Evolutionary conservation across 352 stramenopile species (phyloP).

Genomic region (Phytophthora hibernalis): DNA sequence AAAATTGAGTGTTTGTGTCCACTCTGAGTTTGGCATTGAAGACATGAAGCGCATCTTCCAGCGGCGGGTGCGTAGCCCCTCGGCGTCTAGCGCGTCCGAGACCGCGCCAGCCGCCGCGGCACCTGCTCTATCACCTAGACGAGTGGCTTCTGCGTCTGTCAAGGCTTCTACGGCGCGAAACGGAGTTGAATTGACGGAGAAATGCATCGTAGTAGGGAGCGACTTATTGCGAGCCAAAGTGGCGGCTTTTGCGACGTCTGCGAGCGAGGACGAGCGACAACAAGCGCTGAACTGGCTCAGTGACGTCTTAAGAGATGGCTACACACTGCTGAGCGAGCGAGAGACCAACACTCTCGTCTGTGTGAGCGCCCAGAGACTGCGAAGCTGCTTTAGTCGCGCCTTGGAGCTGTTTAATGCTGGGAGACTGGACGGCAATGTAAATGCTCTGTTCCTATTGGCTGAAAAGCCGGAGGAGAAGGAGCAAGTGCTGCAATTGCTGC

Average conservation of each 20-base stretch:
- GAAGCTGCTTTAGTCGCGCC: slow-evolving; percentile 33
- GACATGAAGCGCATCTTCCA: slow-evolving; percentile 70
- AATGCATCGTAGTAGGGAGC: neutral
- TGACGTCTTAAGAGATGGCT: neutral
- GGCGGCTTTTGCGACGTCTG: slow-evolving; percentile 24
- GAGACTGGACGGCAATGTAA: slow-evolving; percentile 33
- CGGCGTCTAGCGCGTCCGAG: slow-evolving; percentile 19
- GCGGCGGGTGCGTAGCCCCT: slow-evolving; percentile 21
- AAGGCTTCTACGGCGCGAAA: slow-evolving; percentile 11
- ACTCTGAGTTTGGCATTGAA: neutral
- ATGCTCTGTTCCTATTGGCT: slow-evolving; percentile 17
- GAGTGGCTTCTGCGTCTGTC: slow-evolving; percentile 21
- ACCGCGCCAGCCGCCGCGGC: neutral
- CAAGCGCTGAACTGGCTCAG: slow-evolving; percentile 14
- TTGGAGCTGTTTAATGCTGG: slow-evolving; percentile 50
- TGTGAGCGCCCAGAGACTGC: slow-evolving; percentile 48
- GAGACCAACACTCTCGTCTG: slow-evolving; percentile 32
- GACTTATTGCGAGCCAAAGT: slow-evolving; percentile 21
- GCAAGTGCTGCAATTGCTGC: slow-evolving; percentile 31
- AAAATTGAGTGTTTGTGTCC: too few species aligned
- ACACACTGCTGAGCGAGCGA: slow-evolving; percentile 14
- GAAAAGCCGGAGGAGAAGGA: slow-evolving; percentile 4
- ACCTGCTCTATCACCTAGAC: slow-evolving; percentile 1
- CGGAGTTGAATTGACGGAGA: slow-evolving; percentile 9
- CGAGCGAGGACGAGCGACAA: neutral